These are phyloP conservation scores for Chaetoscypha palmicola DNA, from an alignment of 2,329 filamentous ascomycete genomes.

Conservation along the genomic window DNA sequence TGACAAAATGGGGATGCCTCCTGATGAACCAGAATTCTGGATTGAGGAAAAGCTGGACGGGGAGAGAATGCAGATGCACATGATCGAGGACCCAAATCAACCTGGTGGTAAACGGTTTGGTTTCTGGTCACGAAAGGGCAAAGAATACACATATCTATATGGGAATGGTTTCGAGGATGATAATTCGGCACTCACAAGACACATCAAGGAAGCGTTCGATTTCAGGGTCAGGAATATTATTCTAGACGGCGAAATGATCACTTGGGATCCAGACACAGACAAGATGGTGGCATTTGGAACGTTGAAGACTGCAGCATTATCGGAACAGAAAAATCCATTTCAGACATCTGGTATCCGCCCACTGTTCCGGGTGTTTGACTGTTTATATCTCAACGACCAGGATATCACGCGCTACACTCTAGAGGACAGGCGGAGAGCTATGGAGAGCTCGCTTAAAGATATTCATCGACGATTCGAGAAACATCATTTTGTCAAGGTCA, in stretches of 20 bases:
- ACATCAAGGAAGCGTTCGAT: slow-evolving; percentile 71
- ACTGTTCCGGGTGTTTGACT: slow-evolving; percentile 82
- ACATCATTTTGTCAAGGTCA: slow-evolving; percentile 63
- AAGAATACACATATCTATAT: slow-evolving; percentile 94
- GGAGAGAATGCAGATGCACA: slow-evolving; percentile 94
- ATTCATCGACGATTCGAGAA: slow-evolving; percentile 76
- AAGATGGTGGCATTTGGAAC: slow-evolving; percentile 86
- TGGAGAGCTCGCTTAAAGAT: slow-evolving; percentile 62
- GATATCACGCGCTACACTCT: slow-evolving; percentile 77
- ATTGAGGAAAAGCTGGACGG: slow-evolving; percentile 98
- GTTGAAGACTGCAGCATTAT: slow-evolving; percentile 81
- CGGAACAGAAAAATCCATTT: slow-evolving; percentile 68
- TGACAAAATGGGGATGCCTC: slow-evolving; percentile 53
- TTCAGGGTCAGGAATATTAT: slow-evolving; percentile 77
- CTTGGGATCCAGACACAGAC: slow-evolving; percentile 84
- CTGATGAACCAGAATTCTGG: slow-evolving; percentile 77
- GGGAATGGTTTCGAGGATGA: slow-evolving; percentile 69
- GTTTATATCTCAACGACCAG: slow-evolving; percentile 77
- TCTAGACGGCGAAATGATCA: slow-evolving; percentile 97
- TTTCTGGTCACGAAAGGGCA: slow-evolving; percentile 95
- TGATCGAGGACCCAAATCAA: slow-evolving; percentile 61
- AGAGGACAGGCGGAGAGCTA: slow-evolving; percentile 67
- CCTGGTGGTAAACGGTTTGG: slow-evolving; percentile 67
- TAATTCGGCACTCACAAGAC: slow-evolving; percentile 69
- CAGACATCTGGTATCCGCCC: slow-evolving; percentile 58